Evolutionary conservation across 1,139 yeast genomes (phyloP).

Genomic region (Geotrichum carabidarum): DNA sequence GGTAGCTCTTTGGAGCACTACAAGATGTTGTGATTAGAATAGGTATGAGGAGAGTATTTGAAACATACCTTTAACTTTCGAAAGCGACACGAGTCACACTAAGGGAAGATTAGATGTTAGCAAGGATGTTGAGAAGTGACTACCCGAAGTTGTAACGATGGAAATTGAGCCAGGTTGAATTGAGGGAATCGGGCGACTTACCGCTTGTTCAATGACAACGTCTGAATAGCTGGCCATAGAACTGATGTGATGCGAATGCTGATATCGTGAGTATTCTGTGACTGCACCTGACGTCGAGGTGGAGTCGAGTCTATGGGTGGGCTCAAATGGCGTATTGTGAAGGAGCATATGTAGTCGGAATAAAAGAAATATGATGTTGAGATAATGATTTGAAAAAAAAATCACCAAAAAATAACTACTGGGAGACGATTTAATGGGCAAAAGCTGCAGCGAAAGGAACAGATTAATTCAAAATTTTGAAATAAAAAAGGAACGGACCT

Average conservation of each 20-base stretch:
- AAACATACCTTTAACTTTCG: constrained; percentile 41
- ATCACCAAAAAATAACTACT: too few relatives aligned
- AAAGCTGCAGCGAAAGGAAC: too few relatives aligned
- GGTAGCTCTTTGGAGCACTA: constrained; percentile 64
- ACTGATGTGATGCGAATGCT: background rate
- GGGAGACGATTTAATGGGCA: too few relatives aligned
- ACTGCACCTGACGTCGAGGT: background rate
- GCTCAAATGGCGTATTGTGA: constrained; percentile 6
- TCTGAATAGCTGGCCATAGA: constrained; percentile 4
- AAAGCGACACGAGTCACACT: constrained; percentile 50
- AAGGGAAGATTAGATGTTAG: background rate
- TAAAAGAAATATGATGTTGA: background rate
- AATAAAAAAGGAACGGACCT: too few relatives aligned
- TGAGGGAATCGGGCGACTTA: background rate
- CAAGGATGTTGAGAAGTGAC: too few relatives aligned
- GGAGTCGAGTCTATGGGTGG: constrained; percentile 1
- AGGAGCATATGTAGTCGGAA: constrained; percentile 1
- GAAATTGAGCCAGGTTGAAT: too few relatives aligned
- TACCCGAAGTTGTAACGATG: too few relatives aligned
- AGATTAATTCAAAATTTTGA: too few relatives aligned
- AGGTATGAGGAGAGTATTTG: background rate
- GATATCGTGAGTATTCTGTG: background rate
- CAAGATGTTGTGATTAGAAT: background rate
- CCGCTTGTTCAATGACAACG: constrained; percentile 18
- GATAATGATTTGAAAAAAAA: background rate